Percentiles rank a stretch among this genome's conserved stretches.
Conservation (phyloP, 805 yeast genomes). For the Pichia heedii region DNA sequence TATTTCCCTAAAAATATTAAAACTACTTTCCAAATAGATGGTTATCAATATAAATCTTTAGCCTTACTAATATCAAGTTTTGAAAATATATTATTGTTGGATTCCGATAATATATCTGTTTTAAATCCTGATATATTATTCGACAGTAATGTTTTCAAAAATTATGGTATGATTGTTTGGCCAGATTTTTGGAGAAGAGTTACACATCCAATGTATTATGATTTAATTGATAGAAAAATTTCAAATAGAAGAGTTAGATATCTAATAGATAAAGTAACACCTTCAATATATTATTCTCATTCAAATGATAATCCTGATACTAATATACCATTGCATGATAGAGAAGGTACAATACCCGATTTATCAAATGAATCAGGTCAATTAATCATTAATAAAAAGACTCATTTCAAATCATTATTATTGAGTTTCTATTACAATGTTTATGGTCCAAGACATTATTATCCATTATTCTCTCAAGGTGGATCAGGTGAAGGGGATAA, state of each 20-base stretch:
- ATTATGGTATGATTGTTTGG: constrained; percentile 46
- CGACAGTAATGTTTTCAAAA: constrained; percentile 42
- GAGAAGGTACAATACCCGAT: constrained; percentile 44
- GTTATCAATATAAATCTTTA: constrained; percentile 40
- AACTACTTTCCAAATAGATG: constrained; percentile 27
- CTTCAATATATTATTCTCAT: constrained; percentile 13
- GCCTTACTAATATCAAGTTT: constrained; percentile 44
- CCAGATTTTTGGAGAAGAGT: constrained; percentile 55
- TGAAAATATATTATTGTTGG: constrained; percentile 42
- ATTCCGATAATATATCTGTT: constrained; percentile 44
- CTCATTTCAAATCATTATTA: constrained; percentile 39
- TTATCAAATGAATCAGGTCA: constrained; percentile 52
- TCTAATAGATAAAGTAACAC: constrained; percentile 24
- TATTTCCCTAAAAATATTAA: constrained; percentile 33
- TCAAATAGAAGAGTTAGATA: constrained; percentile 26
- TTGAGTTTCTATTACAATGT: constrained; percentile 45
- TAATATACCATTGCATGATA: constrained; percentile 40
- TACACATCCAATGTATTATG: constrained; percentile 41
- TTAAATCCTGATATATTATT: constrained; percentile 45
- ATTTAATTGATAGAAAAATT: constrained; percentile 32
- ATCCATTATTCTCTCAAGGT: constrained; percentile 41
- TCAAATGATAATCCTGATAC: constrained; percentile 7
- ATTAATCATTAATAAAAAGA: constrained; percentile 37
- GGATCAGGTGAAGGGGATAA: constrained; percentile 49
- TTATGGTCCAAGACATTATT: constrained; percentile 41